phyloP scores from a whole-genome alignment of 1,284 basidiomycete species.

The Waitea zeae region DNA sequence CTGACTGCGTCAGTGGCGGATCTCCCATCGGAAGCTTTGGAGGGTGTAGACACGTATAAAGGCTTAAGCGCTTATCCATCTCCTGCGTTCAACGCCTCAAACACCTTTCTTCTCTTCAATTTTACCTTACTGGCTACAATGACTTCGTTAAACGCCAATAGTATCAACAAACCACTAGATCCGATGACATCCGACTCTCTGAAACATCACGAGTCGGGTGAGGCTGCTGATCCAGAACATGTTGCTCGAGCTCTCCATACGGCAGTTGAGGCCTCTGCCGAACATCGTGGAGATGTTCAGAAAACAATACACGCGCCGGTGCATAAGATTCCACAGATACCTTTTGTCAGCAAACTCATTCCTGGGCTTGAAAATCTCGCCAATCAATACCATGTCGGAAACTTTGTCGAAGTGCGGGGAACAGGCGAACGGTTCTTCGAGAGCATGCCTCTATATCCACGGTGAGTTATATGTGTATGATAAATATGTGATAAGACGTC shows the following conservation, averaged over 20 bases:
- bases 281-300: constrained; percentile 19
- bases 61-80: no score
- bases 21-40: no score
- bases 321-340: constrained; percentile 12
- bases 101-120: no score
- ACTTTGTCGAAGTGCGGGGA: constrained; percentile 45
- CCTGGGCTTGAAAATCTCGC: constrained; percentile 39
- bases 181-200: no score
- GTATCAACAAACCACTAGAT: no score
- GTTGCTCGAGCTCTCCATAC: constrained; percentile 16
- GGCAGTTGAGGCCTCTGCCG: constrained; percentile 24
- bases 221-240: no score
- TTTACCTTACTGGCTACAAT: no score
- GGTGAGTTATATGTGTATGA: constrained; percentile 14
- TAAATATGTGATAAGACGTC: constrained; percentile 3
- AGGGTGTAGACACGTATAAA: no score
- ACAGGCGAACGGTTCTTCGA: constrained; percentile 55
- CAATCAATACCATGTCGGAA: constrained; percentile 37
- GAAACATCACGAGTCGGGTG: no score
- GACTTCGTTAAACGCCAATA: no score
- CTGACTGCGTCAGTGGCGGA: no score
- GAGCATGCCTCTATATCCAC: constrained; percentile 65
- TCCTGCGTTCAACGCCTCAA: no score
- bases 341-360: constrained; percentile 26
- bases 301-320: constrained; percentile 24